Percentiles rank a stretch among this genome's conserved stretches.
These are phyloP conservation scores for Pyrenophora tritici-repentis DNA, from an alignment of 2,329 filamentous ascomycete species.

Conservation along the genomic window DNA sequence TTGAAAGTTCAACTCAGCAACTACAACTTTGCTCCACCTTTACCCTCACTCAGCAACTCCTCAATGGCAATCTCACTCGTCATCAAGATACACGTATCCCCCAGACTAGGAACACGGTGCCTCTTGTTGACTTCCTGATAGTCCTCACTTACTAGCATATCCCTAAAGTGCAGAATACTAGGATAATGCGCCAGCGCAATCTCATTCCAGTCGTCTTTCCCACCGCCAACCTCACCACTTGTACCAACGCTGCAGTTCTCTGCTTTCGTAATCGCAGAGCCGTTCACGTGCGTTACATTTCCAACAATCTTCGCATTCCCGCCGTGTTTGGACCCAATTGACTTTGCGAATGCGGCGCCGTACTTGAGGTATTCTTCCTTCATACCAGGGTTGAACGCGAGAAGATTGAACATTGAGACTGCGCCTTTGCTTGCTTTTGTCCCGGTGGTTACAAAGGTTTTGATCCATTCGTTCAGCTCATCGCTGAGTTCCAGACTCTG, in stretches of 20 bases:
- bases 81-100: constrained; percentile 60
- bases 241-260: constrained; percentile 4
- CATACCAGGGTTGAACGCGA: constrained; percentile 60
- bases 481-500: constrained; percentile 58
- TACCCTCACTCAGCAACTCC: constrained; percentile 13
- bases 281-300: constrained; percentile 52
- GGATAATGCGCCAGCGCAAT: constrained; percentile 69
- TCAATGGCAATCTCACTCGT: constrained; percentile 56
- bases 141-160: constrained; percentile 63
- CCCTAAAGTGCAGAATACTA: constrained; percentile 64
- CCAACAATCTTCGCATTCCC: constrained; percentile 67
- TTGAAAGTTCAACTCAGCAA: background rate
- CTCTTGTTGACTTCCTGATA: constrained; percentile 64
- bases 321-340: constrained; percentile 59
- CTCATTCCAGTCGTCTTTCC: constrained; percentile 60
- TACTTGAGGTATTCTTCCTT: constrained; percentile 63
- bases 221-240: constrained; percentile 9
- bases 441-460: constrained; percentile 28
- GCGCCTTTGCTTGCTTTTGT: constrained; percentile 46
- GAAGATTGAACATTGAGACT: constrained; percentile 67
- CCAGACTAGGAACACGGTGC: constrained; percentile 57
- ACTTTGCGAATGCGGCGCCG: constrained; percentile 57
- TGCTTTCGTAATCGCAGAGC: constrained; percentile 5
- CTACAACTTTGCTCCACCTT: constrained; percentile 16
- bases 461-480: constrained; percentile 59